These are phyloP conservation scores for Gardenia jasminoides DNA, from an alignment of 257 asterid genomes.

Conservation along the genomic window DNA sequence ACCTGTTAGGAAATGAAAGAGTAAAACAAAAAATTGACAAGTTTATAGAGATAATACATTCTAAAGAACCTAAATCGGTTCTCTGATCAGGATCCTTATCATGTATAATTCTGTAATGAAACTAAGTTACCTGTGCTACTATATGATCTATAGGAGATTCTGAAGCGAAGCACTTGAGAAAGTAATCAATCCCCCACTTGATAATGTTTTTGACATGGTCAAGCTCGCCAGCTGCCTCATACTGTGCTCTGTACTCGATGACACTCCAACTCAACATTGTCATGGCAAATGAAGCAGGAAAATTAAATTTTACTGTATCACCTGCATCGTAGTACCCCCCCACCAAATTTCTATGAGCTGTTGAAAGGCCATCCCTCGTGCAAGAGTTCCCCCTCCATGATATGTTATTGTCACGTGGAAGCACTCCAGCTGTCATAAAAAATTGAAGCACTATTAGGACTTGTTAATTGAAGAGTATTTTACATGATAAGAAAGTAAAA, in stretches of 20 bases:
- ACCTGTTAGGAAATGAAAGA: constrained; percentile 46
- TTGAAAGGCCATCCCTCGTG: constrained; percentile 64
- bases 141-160: constrained; percentile 58
- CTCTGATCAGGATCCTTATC: no score
- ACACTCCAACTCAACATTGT: constrained; percentile 99
- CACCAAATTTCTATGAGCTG: constrained; percentile 55
- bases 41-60: no score
- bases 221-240: constrained; percentile 93
- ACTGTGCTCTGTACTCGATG: constrained; percentile 80
- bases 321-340: constrained; percentile 98
- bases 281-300: constrained; percentile 89
- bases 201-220: constrained; percentile 75
- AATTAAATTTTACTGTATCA: constrained; percentile 89
- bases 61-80: no score
- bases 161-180: constrained; percentile 89
- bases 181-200: constrained; percentile 98
- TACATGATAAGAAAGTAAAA: no score
- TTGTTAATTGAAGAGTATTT: no score
- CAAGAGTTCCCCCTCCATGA: constrained; percentile 97
- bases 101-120: neutral
- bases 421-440: constrained; percentile 68
- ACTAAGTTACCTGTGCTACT: constrained; percentile 63
- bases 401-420: constrained; percentile 87
- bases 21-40: neutral
- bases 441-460: constrained; percentile 27